Evolutionary conservation across 345 rosid genomes (phyloP), one percentile per base, ranked within the genome.

Genomic region (Conringia planisiliqua): DNA sequence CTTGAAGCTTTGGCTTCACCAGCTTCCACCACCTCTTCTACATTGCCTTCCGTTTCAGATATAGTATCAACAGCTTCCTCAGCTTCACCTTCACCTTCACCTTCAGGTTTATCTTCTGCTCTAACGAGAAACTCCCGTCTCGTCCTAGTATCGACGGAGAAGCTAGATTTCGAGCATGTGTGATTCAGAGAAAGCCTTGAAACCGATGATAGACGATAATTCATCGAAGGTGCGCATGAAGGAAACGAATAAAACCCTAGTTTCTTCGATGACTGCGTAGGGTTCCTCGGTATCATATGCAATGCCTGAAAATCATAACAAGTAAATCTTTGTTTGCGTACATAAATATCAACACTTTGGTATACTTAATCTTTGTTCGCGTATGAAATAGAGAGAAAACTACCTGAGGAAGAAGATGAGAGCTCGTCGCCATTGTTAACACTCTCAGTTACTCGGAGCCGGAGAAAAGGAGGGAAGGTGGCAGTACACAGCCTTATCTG

Each of bases 381-480:
- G 16, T 20, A 12, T 18, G 24, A n/a, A 71, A 9, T 0, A 12
- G 38, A 16, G 62, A 0, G 13, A 86, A 43, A 24, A 50, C 2
- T 4, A 30, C 90, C 87, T 87, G 96, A 75, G 89, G 88, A 32
- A 89, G 88, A 76, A 87, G 79, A 59, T 86, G 88, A 46, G 86
- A 84, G 58, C 71, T 71, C 36, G 72, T 77, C 75, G 79, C 87
- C 94, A 87, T 86, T 38, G 83, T 54, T 72, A 16, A 4, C 27
- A 6, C 59, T 52, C 39, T 56, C 67, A 57, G 60, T 47, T 54
- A 52, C 76, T 66, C 70, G 58, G 14, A 44, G 50, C 4, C 24
- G n/a, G 18, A 35, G 40, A 54, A 26, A 63, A 10, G 46, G 66
- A 39, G 54, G 9, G 77, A 50, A 67, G 62, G 52, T 2, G 6